Conservation (phyloP, 768 basidiomycete genomes). For the Calocera cornea region DNA sequence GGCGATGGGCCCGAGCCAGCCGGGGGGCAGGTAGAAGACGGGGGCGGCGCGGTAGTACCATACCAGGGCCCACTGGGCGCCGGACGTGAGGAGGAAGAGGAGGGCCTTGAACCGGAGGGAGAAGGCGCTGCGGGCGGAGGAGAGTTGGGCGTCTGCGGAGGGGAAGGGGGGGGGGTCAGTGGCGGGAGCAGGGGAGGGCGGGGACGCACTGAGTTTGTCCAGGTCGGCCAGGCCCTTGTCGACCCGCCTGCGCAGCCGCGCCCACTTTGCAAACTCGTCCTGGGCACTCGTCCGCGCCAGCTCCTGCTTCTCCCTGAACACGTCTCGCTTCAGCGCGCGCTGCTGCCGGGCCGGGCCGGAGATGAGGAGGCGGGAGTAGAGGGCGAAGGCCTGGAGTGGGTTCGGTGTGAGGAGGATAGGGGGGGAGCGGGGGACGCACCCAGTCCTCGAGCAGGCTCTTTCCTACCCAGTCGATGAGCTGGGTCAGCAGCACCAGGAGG, state of each 20-base stretch:
- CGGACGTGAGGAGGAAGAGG: slow-evolving; percentile 79
- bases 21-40: slow-evolving; percentile 82
- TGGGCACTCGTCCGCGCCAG: slow-evolving; percentile 83
- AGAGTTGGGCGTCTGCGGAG: slow-evolving; percentile 50
- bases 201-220: slow-evolving; percentile 73
- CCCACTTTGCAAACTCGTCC: slow-evolving; percentile 98
- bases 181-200: background rate
- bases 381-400: slow-evolving; percentile 47
- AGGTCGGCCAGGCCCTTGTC: slow-evolving; percentile 86
- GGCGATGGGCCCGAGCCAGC: slow-evolving; percentile 77
- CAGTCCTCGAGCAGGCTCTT: slow-evolving; percentile 67
- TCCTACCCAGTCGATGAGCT: slow-evolving; percentile 80
- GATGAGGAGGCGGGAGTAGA: slow-evolving; percentile 57
- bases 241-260: slow-evolving; percentile 74
- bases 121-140: slow-evolving; percentile 47
- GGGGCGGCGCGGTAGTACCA: slow-evolving; percentile 87
- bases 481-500: slow-evolving; percentile 62
- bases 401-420: background rate
- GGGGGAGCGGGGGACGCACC: slow-evolving; percentile 36
- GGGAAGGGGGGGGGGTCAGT: background rate
- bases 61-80: slow-evolving; percentile 66
- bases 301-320: slow-evolving; percentile 70
- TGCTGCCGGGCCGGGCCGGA: slow-evolving; percentile 43
- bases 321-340: slow-evolving; percentile 59
- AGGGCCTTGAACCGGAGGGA: slow-evolving; percentile 54